A percentile compares a stretch with the other conserved stretches of the same genome.
phyloP scores from a whole-genome alignment of 169 alveolate species.

The Cryptosporidium viatorum region DNA sequence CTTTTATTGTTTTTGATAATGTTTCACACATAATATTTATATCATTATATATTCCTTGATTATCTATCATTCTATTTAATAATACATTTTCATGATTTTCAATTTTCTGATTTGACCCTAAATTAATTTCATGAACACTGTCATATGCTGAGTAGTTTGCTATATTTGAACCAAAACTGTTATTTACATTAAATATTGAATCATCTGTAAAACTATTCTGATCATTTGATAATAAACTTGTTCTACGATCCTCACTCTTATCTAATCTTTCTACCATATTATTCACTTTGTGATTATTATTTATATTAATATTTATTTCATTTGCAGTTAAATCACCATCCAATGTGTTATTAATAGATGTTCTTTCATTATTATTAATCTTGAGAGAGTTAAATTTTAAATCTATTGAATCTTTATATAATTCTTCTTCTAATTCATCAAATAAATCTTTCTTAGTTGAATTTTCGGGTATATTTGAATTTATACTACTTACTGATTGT shows the following conservation, averaged over 20 bases:
- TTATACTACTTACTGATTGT: background rate
- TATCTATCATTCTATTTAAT: slow-evolving; percentile 47
- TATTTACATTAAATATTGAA: slow-evolving; percentile 34
- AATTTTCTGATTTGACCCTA: slow-evolving; percentile 16
- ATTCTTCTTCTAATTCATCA: slow-evolving; percentile 24
- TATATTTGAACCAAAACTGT: slow-evolving; percentile 54
- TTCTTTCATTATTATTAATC: background rate
- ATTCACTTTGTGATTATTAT: background rate
- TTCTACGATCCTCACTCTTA: background rate
- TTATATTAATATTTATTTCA: background rate
- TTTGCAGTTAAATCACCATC: background rate
- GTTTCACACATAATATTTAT: slow-evolving; percentile 20
- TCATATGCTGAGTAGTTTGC: slow-evolving; percentile 56
- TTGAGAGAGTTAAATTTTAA: background rate
- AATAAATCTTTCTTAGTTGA: background rate
- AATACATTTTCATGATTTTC: slow-evolving; percentile 47
- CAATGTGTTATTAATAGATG: background rate
- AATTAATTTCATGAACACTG: slow-evolving; percentile 41
- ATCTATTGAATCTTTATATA: slow-evolving; percentile 4
- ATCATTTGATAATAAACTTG: slow-evolving; percentile 12
- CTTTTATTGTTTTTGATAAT: background rate
- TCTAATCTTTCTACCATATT: background rate
- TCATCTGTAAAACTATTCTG: slow-evolving; percentile 48
- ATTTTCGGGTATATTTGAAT: background rate
- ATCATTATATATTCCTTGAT: slow-evolving; percentile 26